These are phyloP conservation scores for Kregervanrija delftensis DNA, from an alignment of 805 yeast species.

Conservation along the genomic window DNA sequence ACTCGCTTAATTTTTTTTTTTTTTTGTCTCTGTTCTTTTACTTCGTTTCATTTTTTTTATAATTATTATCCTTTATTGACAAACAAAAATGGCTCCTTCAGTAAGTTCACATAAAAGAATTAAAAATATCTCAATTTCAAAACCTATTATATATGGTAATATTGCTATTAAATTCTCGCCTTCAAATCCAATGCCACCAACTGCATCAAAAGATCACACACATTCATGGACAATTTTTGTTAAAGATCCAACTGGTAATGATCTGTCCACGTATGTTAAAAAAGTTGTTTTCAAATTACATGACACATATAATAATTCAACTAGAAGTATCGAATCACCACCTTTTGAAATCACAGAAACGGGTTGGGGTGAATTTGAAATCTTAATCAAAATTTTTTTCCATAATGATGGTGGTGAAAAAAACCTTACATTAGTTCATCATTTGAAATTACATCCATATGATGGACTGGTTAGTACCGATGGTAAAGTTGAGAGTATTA, in stretches of 20 bases:
- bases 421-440: slow-evolving; percentile 79
- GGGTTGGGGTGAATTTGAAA: slow-evolving; percentile 99
- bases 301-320: slow-evolving; percentile 84
- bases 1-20: neutral
- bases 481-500: slow-evolving; percentile 47
- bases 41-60: neutral
- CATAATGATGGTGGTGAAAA: slow-evolving; percentile 85
- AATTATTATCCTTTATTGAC: neutral
- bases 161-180: slow-evolving; percentile 59
- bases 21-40: neutral
- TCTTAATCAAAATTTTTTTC: slow-evolving; percentile 80
- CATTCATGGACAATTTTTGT: slow-evolving; percentile 95
- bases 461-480: slow-evolving; percentile 24
- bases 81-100: slow-evolving; percentile 26
- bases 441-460: slow-evolving; percentile 86
- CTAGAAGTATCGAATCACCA: slow-evolving; percentile 81
- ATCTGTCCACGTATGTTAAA: slow-evolving; percentile 72
- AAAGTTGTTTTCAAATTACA: slow-evolving; percentile 92
- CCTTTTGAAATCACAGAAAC: slow-evolving; percentile 96
- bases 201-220: slow-evolving; percentile 83
- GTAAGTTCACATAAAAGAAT: slow-evolving; percentile 26
- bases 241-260: slow-evolving; percentile 73
- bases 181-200: slow-evolving; percentile 41
- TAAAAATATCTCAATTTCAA: slow-evolving; percentile 55
- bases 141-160: slow-evolving; percentile 81